phyloP scores from a whole-genome alignment of 2,329 filamentous ascomycete genomes.

The Botrytis fabae region DNA sequence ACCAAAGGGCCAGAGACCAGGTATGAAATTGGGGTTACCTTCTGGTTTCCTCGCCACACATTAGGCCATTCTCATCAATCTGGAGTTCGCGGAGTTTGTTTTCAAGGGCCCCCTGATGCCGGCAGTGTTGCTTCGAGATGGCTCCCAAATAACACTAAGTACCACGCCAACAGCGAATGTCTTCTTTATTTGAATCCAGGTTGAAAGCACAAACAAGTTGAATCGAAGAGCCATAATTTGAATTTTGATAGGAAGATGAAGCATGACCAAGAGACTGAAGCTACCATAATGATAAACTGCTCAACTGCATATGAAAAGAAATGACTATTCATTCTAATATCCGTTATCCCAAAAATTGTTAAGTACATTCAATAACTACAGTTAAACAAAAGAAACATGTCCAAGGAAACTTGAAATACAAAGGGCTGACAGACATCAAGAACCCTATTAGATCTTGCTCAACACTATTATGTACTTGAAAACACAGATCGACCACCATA shows the following conservation, averaged over 20 bases:
- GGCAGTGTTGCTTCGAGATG: not conserved
- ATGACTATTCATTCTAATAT: slow-evolving; percentile 8
- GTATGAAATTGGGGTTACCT: not conserved
- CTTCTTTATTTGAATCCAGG: not conserved
- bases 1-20: not conserved
- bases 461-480: slow-evolving; percentile 4
- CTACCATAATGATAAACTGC: not conserved
- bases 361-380: slow-evolving; percentile 21
- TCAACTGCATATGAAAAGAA: not conserved
- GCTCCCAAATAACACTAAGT: not conserved
- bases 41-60: not conserved
- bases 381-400: not conserved
- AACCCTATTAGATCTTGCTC: slow-evolving; percentile 6
- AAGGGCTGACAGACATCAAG: slow-evolving; percentile 7
- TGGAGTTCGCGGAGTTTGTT: slow-evolving; percentile 1
- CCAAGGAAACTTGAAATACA: slow-evolving; percentile 19
- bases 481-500: slow-evolving; percentile 10
- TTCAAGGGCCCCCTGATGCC: not conserved
- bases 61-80: not conserved
- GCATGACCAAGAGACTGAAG: not conserved
- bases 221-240: not conserved
- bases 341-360: slow-evolving; percentile 5
- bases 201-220: not conserved
- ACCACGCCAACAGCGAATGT: not conserved
- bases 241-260: not conserved